These are phyloP conservation scores for Termitomyces sp. DNA, from an alignment of 768 basidiomycete genomes.

Conservation along the genomic window DNA sequence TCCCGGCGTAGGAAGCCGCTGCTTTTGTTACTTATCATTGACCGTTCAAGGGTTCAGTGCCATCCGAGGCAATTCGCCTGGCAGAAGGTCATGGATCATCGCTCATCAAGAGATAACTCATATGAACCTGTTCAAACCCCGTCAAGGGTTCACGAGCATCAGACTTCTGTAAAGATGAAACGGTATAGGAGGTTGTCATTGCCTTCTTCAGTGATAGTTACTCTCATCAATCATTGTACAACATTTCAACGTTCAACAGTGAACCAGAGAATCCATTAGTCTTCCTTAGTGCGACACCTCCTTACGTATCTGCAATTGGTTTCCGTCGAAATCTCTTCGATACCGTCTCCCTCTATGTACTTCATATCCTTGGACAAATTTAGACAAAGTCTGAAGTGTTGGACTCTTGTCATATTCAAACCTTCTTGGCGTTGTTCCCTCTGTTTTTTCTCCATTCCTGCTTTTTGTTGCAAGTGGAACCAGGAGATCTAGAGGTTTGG, in stretches of 20 bases:
- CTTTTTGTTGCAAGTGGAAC: too few species aligned
- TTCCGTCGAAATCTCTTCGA: background rate
- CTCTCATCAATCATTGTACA: background rate
- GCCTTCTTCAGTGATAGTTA: background rate
- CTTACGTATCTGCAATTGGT: too few species aligned
- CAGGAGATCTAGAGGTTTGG: too few species aligned
- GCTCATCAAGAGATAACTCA: background rate
- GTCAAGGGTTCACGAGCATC: background rate
- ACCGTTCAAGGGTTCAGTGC: too few species aligned
- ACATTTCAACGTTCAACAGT: background rate
- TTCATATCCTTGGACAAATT: too few species aligned
- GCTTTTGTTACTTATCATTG: background rate
- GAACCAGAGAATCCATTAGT: background rate
- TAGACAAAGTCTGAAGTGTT: too few species aligned
- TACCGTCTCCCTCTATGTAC: background rate
- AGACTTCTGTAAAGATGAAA: conserved; percentile 8
- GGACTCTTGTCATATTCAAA: too few species aligned
- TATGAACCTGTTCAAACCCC: background rate
- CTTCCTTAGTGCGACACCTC: background rate
- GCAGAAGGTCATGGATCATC: background rate
- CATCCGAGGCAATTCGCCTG: too few species aligned
- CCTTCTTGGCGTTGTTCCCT: too few species aligned
- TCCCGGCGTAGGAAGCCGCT: background rate
- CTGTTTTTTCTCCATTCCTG: too few species aligned
- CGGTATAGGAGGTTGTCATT: background rate